Percentiles rank a stretch among this genome's conserved stretches.
Conservation (phyloP, 305 asterid species). For the Lippia alba region DNA sequence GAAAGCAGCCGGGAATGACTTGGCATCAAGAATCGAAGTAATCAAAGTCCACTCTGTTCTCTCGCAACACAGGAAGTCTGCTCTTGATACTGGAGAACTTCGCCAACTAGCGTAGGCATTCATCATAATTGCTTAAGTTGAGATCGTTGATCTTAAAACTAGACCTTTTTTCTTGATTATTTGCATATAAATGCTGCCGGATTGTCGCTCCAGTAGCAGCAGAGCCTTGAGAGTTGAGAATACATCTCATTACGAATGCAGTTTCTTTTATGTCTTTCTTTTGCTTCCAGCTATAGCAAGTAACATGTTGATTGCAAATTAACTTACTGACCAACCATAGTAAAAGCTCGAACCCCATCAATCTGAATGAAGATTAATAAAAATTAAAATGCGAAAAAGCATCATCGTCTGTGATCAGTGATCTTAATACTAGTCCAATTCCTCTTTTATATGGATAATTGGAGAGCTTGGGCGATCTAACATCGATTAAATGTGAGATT, state of each 20-base stretch:
- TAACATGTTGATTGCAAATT: not conserved
- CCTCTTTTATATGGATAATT: too few relatives aligned
- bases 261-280: not conserved
- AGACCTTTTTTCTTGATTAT: slow-evolving; percentile 7
- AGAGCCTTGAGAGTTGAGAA: slow-evolving; percentile 17
- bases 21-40: slow-evolving; percentile 62
- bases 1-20: slow-evolving; percentile 39
- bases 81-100: slow-evolving; percentile 85
- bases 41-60: slow-evolving; percentile 61
- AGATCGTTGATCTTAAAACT: slow-evolving; percentile 30
- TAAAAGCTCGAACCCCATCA: too few relatives aligned
- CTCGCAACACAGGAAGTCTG: slow-evolving; percentile 78
- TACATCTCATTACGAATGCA: not conserved
- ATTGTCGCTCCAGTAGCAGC: not conserved
- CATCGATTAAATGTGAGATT: too few relatives aligned
- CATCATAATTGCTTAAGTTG: slow-evolving; percentile 9
- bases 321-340: too few relatives aligned
- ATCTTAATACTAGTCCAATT: too few relatives aligned
- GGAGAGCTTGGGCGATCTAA: too few relatives aligned
- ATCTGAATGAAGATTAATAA: too few relatives aligned
- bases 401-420: too few relatives aligned
- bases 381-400: too few relatives aligned
- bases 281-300: slow-evolving; percentile 9
- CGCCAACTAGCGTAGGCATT: slow-evolving; percentile 54
- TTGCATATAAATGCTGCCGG: not conserved